Base-by-base conservation (phyloP, 805 yeast species). In the Hanseniaspora lachancei region DNA sequence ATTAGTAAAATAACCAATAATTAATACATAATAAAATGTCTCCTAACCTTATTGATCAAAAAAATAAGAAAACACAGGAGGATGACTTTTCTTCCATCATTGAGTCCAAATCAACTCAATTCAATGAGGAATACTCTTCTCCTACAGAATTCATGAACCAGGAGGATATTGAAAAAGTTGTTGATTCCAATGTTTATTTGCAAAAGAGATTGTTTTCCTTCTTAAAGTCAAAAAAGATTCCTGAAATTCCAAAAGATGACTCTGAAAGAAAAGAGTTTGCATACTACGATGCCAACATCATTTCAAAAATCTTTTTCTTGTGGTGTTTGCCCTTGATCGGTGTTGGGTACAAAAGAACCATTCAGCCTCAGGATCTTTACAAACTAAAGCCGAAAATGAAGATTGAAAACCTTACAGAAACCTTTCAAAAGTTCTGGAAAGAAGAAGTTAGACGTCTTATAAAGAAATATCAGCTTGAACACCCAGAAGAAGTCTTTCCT, bases 201-300 rank as follows among this genome's bases (percentile, higher is more conserved):
- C 80, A 81, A 62, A 73, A 72, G 58, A 69, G 86, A 58, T 49
- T 75, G 48, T 75, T 82, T 57, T 71, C 81, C 1, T 76, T 75
- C 56, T 20, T 55, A 29, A 77, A 72, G 43, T 67, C 71, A 29
- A 49, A 55, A 18, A 55, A 55, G 20, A 73, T 79, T 0, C 81
- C 82, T 0, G 76, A 76, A 0, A 63, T 81, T 2, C 80, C 82
- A 1, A 58, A 56, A 44, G 36, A 62, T 6, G 74, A 71, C 6
- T 78, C 76, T 12, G 85, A 81, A 58, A 68, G 86, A 57, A 65
- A 62, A 23, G 62, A 66, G 1, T 80, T 72, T 59, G 84, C 83
- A 0, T 72, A 79, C 70, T 68, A 67, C 15, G 67, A 62, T 35
- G 60, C 73, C 0, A 77, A 75, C 58, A 53, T 64, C 1, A n/a